Percentiles rank a stretch among this genome's conserved stretches.
Evolutionary conservation across 2,329 filamentous ascomycete genomes (phyloP).

Genomic region (Diaporthe caulivora): DNA sequence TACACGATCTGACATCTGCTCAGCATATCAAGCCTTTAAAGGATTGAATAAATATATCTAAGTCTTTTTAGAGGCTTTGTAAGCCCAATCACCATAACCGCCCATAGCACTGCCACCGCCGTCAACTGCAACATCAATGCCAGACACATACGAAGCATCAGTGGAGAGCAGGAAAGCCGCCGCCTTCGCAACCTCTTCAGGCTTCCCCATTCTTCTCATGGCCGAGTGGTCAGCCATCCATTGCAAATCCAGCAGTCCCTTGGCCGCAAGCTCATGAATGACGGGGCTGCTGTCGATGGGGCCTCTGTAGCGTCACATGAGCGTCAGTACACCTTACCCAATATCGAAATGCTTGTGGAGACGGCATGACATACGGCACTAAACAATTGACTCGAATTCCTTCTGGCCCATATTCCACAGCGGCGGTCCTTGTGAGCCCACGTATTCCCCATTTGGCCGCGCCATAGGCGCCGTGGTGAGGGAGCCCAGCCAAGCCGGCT

Average conservation of each 20-base stretch:
- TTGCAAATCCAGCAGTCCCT: neutral
- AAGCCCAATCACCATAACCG: neutral
- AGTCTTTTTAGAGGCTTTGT: neutral
- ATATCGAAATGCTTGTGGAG: too few species aligned
- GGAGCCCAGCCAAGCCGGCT: neutral
- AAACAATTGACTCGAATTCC: neutral
- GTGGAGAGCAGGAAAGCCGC: neutral
- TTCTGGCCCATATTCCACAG: slow-evolving; percentile 4
- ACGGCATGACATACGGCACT: neutral
- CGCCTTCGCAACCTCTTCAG: neutral
- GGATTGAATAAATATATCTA: too few species aligned
- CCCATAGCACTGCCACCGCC: slow-evolving; percentile 1
- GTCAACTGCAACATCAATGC: slow-evolving; percentile 10
- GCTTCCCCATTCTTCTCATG: neutral
- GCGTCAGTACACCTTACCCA: neutral
- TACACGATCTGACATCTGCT: too few species aligned
- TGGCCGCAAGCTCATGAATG: neutral
- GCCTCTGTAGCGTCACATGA: neutral
- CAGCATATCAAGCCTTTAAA: too few species aligned
- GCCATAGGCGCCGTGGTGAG: slow-evolving; percentile 9
- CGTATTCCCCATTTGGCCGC: slow-evolving; percentile 3
- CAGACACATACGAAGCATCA: slow-evolving; percentile 2
- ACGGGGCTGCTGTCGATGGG: slow-evolving; percentile 2
- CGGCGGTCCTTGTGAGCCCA: neutral
- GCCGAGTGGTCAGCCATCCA: neutral